Evolutionary conservation across 805 yeast genomes (phyloP).

Genomic region (Cyberlindnera sargentensis): DNA sequence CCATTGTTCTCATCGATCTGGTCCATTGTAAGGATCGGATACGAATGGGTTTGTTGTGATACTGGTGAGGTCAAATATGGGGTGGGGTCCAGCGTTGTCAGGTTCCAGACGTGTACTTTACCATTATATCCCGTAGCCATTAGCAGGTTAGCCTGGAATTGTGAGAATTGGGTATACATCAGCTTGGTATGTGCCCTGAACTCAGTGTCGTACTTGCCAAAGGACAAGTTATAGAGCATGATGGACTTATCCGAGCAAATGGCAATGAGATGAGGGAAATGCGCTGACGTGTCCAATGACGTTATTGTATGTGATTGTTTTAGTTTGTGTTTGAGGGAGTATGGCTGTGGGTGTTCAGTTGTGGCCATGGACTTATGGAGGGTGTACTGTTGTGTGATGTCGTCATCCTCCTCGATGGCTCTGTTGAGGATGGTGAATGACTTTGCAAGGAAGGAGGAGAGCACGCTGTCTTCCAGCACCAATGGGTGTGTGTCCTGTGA

Average conservation of each 20-base stretch:
- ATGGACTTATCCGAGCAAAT: conserved; percentile 13
- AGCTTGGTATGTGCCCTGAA: conserved; percentile 36
- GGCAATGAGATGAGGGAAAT: conserved; percentile 14
- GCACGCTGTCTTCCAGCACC: conserved; percentile 6
- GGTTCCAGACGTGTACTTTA: conserved; percentile 43
- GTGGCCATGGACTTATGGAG: conserved; percentile 3
- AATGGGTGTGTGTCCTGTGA: background rate
- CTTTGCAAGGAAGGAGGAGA: conserved; percentile 15
- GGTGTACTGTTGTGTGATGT: conserved; percentile 16
- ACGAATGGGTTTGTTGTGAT: conserved; percentile 17
- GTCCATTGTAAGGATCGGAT: conserved; percentile 17
- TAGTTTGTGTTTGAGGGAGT: conserved; percentile 2
- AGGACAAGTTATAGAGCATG: conserved; percentile 18
- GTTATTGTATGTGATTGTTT: conserved; percentile 8
- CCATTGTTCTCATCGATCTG: conserved; percentile 18
- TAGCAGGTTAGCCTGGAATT: conserved; percentile 30
- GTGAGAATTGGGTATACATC: conserved; percentile 33
- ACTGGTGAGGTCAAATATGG: conserved; percentile 15
- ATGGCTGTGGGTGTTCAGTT: conserved; percentile 9
- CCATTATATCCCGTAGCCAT: conserved; percentile 47
- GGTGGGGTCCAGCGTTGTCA: conserved; percentile 7
- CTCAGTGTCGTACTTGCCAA: conserved; percentile 27
- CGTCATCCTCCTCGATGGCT: conserved; percentile 21
- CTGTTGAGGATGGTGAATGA: conserved; percentile 22
- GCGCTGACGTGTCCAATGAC: conserved; percentile 15